A percentile compares a stretch with the other conserved stretches of the same genome.
Conservation (phyloP, 148 eudicot genomes). For the Beta vulgaris region DNA sequence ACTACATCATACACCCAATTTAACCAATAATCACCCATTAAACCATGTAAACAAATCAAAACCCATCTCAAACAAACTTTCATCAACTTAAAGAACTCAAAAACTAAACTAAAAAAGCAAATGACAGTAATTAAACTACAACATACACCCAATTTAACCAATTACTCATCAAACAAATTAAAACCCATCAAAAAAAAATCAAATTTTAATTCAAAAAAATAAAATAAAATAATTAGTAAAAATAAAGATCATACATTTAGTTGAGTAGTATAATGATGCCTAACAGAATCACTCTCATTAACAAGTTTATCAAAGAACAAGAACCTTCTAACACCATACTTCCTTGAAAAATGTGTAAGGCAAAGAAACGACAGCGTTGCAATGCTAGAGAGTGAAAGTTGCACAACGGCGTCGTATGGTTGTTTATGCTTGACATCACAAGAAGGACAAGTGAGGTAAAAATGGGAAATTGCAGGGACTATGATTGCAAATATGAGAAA, state of each 20-base stretch:
- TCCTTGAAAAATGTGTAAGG: conserved; percentile 46
- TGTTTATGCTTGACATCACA: conserved; percentile 58
- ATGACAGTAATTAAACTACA: neutral
- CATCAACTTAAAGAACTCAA: neutral
- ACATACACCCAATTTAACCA: conserved; percentile 2
- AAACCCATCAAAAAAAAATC: neutral
- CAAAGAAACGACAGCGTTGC: conserved; percentile 72
- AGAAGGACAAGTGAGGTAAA: conserved; percentile 53
- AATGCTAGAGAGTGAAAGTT: conserved; percentile 64
- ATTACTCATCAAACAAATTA: neutral
- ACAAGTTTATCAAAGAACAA: conserved; percentile 84
- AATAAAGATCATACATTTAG: conserved; percentile 60
- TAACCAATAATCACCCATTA: neutral
- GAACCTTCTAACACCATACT: conserved; percentile 68
- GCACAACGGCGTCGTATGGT: conserved; percentile 70
- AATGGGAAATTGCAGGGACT: conserved; percentile 67
- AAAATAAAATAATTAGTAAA: neutral
- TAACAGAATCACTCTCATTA: conserved; percentile 74
- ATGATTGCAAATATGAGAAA: conserved; percentile 47
- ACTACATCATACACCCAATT: neutral
- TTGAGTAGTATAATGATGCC: conserved; percentile 58
- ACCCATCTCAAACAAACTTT: conserved; percentile 7
- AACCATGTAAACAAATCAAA: neutral
- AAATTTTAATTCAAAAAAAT: neutral
- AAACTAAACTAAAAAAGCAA: neutral